These are phyloP conservation scores for Fusarium veterinarium DNA, from an alignment of 2,329 filamentous ascomycete species.

Conservation along the genomic window DNA sequence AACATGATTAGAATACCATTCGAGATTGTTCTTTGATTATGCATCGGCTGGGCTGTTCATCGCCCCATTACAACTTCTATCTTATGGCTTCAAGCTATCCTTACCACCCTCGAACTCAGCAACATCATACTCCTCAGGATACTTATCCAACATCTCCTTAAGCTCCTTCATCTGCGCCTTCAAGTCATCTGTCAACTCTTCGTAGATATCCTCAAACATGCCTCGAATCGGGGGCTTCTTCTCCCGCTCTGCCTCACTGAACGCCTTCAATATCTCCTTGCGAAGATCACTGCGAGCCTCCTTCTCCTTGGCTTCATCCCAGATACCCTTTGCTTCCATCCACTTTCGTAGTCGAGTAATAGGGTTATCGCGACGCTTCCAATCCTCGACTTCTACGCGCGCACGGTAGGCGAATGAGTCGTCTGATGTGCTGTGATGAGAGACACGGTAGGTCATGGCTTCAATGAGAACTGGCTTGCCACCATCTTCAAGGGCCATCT, in stretches of 20 bases:
- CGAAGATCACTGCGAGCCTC: slow-evolving; percentile 72
- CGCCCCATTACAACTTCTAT: background rate
- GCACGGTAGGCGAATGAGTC: slow-evolving; percentile 97
- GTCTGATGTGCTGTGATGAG: slow-evolving; percentile 95
- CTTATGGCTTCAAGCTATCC: slow-evolving; percentile 63
- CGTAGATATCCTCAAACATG: slow-evolving; percentile 92
- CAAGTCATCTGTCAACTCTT: slow-evolving; percentile 83
- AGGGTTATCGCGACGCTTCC: slow-evolving; percentile 91
- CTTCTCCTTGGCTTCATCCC: slow-evolving; percentile 87
- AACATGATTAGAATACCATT: background rate
- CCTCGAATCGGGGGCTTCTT: slow-evolving; percentile 78
- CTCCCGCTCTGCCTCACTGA: slow-evolving; percentile 83
- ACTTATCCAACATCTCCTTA: slow-evolving; percentile 80
- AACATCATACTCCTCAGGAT: slow-evolving; percentile 93
- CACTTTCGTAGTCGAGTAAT: slow-evolving; percentile 89
- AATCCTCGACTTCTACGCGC: slow-evolving; percentile 92
- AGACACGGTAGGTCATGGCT: slow-evolving; percentile 98
- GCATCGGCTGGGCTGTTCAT: background rate
- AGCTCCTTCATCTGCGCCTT: slow-evolving; percentile 78
- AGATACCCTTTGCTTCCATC: slow-evolving; percentile 84
- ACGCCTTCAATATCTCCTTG: slow-evolving; percentile 84
- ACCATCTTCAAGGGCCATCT: slow-evolving; percentile 82
- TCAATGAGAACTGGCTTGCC: slow-evolving; percentile 88
- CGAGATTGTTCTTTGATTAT: background rate
- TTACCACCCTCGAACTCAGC: slow-evolving; percentile 79